These are phyloP conservation scores for Beta vulgaris DNA, from an alignment of 148 eudicot genomes.

Conservation along the genomic window DNA sequence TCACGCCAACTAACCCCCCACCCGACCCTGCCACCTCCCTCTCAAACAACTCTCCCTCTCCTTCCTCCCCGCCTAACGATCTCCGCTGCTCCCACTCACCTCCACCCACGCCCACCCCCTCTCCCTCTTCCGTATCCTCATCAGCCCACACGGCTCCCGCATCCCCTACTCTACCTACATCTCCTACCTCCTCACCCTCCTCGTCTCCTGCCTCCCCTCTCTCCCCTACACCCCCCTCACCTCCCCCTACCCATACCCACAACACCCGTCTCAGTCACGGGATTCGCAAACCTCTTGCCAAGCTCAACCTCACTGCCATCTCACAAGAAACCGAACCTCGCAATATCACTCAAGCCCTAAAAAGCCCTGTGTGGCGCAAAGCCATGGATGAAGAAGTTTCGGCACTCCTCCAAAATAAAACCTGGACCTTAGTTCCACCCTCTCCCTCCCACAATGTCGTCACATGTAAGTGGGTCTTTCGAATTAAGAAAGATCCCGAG, in stretches of 20 bases:
- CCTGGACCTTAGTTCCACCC: neutral
- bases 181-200: neutral
- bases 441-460: neutral
- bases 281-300: neutral
- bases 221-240: too few relatives aligned
- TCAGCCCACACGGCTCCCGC: neutral
- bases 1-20: neutral
- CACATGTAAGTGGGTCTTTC: constrained; percentile 21
- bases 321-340: neutral
- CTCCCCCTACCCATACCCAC: too few relatives aligned
- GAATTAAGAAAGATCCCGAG: too few relatives aligned
- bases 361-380: neutral
- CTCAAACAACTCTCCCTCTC: neutral
- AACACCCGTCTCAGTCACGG: neutral
- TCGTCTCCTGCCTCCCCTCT: neutral
- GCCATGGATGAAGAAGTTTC: neutral
- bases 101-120: too few relatives aligned
- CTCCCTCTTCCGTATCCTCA: neutral
- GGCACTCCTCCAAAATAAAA: neutral
- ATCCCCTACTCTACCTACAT: neutral
- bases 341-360: neutral
- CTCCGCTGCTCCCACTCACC: neutral
- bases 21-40: neutral
- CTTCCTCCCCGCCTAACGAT: too few relatives aligned
- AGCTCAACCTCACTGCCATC: neutral